Percentiles rank a stretch among this genome's conserved stretches.
phyloP scores from a whole-genome alignment of 352 stramenopile species.

The Phytophthora citrophthora region DNA sequence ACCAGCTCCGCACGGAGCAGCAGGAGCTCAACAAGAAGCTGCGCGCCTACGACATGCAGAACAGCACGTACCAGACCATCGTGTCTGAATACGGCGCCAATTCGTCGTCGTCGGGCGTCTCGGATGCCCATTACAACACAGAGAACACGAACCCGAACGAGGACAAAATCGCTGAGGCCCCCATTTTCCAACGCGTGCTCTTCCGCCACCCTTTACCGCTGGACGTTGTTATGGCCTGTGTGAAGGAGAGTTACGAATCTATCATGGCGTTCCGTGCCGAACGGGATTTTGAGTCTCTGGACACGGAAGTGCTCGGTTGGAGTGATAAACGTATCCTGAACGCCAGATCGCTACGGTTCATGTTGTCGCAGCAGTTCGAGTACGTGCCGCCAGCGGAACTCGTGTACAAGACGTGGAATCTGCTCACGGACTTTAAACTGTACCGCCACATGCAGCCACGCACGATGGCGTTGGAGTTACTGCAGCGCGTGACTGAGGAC shows the following conservation, averaged over 20 bases:
- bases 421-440: slow-evolving; percentile 57
- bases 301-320: slow-evolving; percentile 63
- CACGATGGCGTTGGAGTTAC: slow-evolving; percentile 53
- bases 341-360: slow-evolving; percentile 56
- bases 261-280: slow-evolving; percentile 66
- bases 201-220: slow-evolving; percentile 44
- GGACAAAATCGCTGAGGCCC: slow-evolving; percentile 22
- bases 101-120: not conserved
- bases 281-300: slow-evolving; percentile 49
- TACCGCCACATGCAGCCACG: slow-evolving; percentile 70
- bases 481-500: slow-evolving; percentile 67
- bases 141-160: slow-evolving; percentile 11
- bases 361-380: slow-evolving; percentile 63
- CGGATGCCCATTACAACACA: not conserved
- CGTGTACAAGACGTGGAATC: slow-evolving; percentile 72
- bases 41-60: slow-evolving; percentile 53
- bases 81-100: slow-evolving; percentile 44
- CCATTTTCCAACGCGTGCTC: slow-evolving; percentile 65
- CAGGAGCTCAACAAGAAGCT: slow-evolving; percentile 42
- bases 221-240: slow-evolving; percentile 47
- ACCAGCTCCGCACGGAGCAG: slow-evolving; percentile 51
- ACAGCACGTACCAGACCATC: slow-evolving; percentile 65
- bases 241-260: slow-evolving; percentile 61
- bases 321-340: slow-evolving; percentile 51
- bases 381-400: slow-evolving; percentile 51